phyloP scores from a whole-genome alignment of 768 basidiomycete species.

The Rhodocollybia butyracea region DNA sequence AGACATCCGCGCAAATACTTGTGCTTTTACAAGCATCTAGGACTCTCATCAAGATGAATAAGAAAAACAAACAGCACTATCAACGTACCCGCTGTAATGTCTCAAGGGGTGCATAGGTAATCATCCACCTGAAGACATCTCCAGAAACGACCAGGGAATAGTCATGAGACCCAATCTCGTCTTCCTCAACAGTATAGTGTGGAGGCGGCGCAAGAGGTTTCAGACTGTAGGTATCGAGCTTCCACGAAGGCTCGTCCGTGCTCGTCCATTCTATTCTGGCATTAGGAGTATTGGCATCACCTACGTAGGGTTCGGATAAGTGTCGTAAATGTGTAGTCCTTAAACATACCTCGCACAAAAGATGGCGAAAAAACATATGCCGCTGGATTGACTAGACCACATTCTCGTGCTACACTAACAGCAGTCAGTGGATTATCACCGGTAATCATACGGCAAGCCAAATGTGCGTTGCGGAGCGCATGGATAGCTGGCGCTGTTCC shows the following conservation, averaged over 20 bases:
- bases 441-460: constrained; percentile 97
- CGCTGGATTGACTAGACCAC: constrained; percentile 81
- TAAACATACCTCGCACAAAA: constrained; percentile 64
- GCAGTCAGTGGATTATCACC: constrained; percentile 97
- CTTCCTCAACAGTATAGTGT: constrained; percentile 67
- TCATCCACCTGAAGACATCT: constrained; percentile 97
- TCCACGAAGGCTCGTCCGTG: constrained; percentile 83
- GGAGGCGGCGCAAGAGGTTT: constrained; percentile 72
- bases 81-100: constrained; percentile 83
- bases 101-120: constrained; percentile 90
- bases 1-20: constrained; percentile 98
- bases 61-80: not conserved
- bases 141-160: constrained; percentile 92
- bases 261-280: constrained; percentile 87
- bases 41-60: constrained; percentile 3
- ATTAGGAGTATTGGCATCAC: constrained; percentile 45
- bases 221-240: constrained; percentile 85
- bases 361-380: constrained; percentile 85
- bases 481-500: constrained; percentile 90
- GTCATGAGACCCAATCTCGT: constrained; percentile 76
- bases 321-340: not conserved
- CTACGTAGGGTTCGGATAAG: constrained; percentile 27
- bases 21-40: constrained; percentile 96
- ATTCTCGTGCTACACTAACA: constrained; percentile 95
- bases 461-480: constrained; percentile 80